Conservation (phyloP, 2,329 filamentous ascomycete species). For the Cryphonectria parasitica region DNA sequence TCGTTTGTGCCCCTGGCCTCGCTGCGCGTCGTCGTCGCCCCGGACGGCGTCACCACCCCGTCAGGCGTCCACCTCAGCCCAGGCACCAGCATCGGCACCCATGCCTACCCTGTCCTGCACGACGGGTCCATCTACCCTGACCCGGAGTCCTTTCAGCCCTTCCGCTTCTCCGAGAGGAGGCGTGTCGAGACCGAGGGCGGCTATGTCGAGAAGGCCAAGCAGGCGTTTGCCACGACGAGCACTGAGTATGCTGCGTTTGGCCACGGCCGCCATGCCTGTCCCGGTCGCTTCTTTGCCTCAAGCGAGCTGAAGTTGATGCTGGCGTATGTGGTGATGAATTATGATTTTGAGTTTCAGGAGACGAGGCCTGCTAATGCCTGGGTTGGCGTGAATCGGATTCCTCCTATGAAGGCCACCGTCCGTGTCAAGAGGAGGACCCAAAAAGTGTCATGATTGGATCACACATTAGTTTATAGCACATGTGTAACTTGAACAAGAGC, state of each 20-base stretch:
- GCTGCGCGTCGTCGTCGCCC: conserved; percentile 42
- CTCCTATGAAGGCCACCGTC: conserved; percentile 24
- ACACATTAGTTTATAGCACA: too few relatives aligned
- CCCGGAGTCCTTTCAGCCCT: conserved; percentile 41
- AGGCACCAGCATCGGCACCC: conserved; percentile 43
- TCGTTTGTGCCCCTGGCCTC: conserved; percentile 43
- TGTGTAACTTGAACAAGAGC: too few relatives aligned
- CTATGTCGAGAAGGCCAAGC: conserved; percentile 22
- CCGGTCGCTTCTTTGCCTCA: conserved; percentile 44
- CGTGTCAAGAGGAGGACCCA: conserved; percentile 13
- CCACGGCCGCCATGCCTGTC: conserved; percentile 44
- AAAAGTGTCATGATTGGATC: not conserved
- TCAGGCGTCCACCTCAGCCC: conserved; percentile 39
- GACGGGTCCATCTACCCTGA: conserved; percentile 40
- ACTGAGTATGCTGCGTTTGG: conserved; percentile 41
- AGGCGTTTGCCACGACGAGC: conserved; percentile 27
- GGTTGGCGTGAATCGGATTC: conserved; percentile 27
- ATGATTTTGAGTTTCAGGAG: conserved; percentile 33
- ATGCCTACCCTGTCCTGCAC: conserved; percentile 40
- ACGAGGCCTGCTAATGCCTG: conserved; percentile 21
- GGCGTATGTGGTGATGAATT: conserved; percentile 34
- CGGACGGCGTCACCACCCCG: conserved; percentile 39
- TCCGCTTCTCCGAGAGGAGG: conserved; percentile 38
- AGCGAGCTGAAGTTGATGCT: conserved; percentile 42
- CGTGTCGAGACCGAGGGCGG: not conserved